Conservation (phyloP, 1,284 basidiomycete genomes). For the Austroboletus niveus region DNA sequence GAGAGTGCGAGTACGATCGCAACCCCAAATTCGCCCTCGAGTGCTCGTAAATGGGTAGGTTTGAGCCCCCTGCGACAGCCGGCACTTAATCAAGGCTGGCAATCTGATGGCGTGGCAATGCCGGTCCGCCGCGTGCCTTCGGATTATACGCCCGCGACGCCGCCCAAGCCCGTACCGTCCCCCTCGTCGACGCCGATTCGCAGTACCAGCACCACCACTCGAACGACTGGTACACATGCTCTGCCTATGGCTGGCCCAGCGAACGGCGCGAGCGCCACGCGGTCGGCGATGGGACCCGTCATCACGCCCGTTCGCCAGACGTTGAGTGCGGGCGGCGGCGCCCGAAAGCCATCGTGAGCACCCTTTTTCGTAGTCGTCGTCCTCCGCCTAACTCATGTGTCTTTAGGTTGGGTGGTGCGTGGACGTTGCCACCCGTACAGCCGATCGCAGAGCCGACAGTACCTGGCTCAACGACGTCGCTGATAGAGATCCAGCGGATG, state of each 20-base stretch:
- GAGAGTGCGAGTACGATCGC: no score
- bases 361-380: neutral
- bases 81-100: slow-evolving; percentile 2
- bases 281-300: slow-evolving; percentile 49
- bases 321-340: slow-evolving; percentile 15
- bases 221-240: neutral
- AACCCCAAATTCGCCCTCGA: no score
- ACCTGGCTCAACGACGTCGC: slow-evolving; percentile 44
- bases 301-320: slow-evolving; percentile 55
- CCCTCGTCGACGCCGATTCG: neutral
- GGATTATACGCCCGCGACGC: slow-evolving; percentile 4
- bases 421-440: slow-evolving; percentile 53
- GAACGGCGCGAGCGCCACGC: slow-evolving; percentile 24
- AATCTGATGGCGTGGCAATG: neutral
- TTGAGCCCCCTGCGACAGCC: neutral
- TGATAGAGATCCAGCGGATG: slow-evolving; percentile 80
- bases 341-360: slow-evolving; percentile 52
- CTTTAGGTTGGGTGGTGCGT: slow-evolving; percentile 43
- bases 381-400: neutral
- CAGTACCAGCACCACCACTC: neutral
- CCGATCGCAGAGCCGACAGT: slow-evolving; percentile 40
- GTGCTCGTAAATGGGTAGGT: no score
- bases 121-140: slow-evolving; percentile 3
- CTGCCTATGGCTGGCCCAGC: slow-evolving; percentile 1
- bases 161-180: slow-evolving; percentile 2